Percentiles rank a stretch among this genome's conserved stretches.
These are phyloP conservation scores for Metschnikowia similis DNA, from an alignment of 805 yeast species.

Conservation along the genomic window DNA sequence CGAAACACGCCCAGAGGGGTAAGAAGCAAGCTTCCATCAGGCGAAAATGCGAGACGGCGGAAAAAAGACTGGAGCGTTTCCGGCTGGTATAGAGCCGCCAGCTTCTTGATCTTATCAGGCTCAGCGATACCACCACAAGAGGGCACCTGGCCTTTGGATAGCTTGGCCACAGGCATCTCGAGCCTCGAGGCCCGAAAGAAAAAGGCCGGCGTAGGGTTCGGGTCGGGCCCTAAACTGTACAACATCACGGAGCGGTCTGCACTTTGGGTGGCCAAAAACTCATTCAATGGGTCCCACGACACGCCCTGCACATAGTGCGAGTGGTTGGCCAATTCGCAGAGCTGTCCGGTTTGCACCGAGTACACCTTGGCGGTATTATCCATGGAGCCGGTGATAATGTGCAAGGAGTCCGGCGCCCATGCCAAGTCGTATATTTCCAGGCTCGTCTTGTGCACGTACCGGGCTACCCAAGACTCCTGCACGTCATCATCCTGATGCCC, in stretches of 20 bases:
- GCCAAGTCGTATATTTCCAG: conserved; percentile 86
- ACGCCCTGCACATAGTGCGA: conserved; percentile 93
- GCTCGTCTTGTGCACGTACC: conserved; percentile 52
- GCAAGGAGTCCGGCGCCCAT: conserved; percentile 85
- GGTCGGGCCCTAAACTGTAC: conserved; percentile 1
- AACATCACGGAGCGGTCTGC: conserved; percentile 82
- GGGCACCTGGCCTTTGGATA: background rate
- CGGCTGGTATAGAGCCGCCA: conserved; percentile 56
- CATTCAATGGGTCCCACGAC: conserved; percentile 85
- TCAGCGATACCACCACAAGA: background rate
- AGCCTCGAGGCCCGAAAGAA: conserved; percentile 50
- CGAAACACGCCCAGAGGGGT: conserved; percentile 68
- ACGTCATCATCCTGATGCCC: conserved; percentile 53
- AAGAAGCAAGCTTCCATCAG: conserved; percentile 79
- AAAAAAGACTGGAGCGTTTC: conserved; percentile 90
- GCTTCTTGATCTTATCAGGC: background rate
- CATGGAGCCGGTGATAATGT: conserved; percentile 85
- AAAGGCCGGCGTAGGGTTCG: conserved; percentile 28
- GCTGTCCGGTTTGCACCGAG: conserved; percentile 50
- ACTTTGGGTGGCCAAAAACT: conserved; percentile 78
- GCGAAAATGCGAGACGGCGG: conserved; percentile 79
- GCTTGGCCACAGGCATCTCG: conserved; percentile 42
- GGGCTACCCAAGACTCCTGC: conserved; percentile 71
- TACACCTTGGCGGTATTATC: conserved; percentile 78
- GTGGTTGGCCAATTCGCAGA: conserved; percentile 66